Base-by-base conservation (phyloP, 2,329 filamentous ascomycete genomes). In the Alternaria infectoria region DNA sequence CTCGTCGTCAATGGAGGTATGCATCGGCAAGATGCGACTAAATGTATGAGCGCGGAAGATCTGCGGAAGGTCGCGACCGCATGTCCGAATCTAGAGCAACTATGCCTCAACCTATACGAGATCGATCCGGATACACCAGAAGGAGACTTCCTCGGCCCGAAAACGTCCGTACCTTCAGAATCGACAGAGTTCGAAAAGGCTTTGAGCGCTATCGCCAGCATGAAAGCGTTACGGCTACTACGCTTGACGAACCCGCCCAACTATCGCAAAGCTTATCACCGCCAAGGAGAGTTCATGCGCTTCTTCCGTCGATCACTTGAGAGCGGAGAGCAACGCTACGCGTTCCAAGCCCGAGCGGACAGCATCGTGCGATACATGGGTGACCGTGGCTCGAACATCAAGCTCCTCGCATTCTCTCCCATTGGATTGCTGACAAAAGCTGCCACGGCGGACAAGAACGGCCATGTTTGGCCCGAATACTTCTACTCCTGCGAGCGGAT, bases 371-470 rank as follows among this genome's bases (percentile, higher is more conserved):
- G 44, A 15, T 46, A 46, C 7, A 8, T 46, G 19, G 44, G 44
- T 0, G 44, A 46, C 2, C 19, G 44, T 0, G 7, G 0, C 0
- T 46, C 44, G 4, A 46, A 46, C 6, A 15, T 23, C 0, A 23
- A 2, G 4, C 12, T 46, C 3, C 44, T 46, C 13, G 17, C 44
- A 1, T 25, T 46, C 19, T 46, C 44, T 5, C 44, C 44, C 19
- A 46, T 46, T 1, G 44, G 6, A 0, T 15, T 0, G 3, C 44
- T 46, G 11, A 10, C 21, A 15, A 23, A 46, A 0, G 4, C 44
- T 15, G 2, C 21, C 11, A 1, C 21, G 0, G 44, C 44, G 21
- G 44, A 46, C 19, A 46, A n/a, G 19, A 46, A 46, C 6, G 44
- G 44, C 2, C 44, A 46, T 46, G 2, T 46, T 2, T 46, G 44